phyloP scores from a whole-genome alignment of 2,329 filamentous ascomycete genomes.

The Fusarium nygamai region DNA sequence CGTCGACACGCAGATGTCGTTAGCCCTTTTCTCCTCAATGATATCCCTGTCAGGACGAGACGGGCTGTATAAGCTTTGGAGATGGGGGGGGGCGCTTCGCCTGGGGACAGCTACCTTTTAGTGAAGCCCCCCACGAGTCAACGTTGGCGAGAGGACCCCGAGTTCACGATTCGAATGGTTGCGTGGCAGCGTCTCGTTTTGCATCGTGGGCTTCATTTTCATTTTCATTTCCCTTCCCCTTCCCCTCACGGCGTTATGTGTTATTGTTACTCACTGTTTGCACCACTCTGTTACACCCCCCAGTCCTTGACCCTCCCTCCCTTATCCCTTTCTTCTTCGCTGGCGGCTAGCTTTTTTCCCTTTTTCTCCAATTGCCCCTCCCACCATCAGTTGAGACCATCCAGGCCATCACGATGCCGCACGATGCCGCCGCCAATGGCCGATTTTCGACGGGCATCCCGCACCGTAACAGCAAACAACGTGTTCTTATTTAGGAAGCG shows the following conservation, averaged over 20 bases:
- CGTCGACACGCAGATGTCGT: conserved; percentile 8
- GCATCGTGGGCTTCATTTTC: conserved; percentile 30
- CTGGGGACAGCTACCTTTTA: conserved; percentile 13
- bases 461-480: conserved; percentile 12
- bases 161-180: not conserved
- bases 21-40: conserved; percentile 1
- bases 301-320: conserved; percentile 12
- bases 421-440: conserved; percentile 21
- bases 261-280: not conserved
- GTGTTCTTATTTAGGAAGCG: conserved; percentile 27
- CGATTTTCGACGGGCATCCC: conserved; percentile 16
- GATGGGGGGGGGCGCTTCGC: conserved; percentile 7
- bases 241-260: not conserved
- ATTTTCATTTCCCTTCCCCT: not conserved
- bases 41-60: conserved; percentile 21
- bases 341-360: not conserved
- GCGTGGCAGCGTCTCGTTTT: conserved; percentile 22
- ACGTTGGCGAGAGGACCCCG: not conserved
- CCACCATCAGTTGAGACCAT: conserved; percentile 24
- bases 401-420: conserved; percentile 17
- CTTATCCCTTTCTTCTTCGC: conserved; percentile 3
- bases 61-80: conserved; percentile 24
- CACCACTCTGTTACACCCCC: conserved; percentile 14
- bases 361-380: conserved; percentile 34
- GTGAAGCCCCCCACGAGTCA: not conserved